Percentiles rank a stretch among this genome's conserved stretches.
Evolutionary conservation across 2,329 filamentous ascomycete species (phyloP).

Genomic region (Pezicula carpinea): DNA sequence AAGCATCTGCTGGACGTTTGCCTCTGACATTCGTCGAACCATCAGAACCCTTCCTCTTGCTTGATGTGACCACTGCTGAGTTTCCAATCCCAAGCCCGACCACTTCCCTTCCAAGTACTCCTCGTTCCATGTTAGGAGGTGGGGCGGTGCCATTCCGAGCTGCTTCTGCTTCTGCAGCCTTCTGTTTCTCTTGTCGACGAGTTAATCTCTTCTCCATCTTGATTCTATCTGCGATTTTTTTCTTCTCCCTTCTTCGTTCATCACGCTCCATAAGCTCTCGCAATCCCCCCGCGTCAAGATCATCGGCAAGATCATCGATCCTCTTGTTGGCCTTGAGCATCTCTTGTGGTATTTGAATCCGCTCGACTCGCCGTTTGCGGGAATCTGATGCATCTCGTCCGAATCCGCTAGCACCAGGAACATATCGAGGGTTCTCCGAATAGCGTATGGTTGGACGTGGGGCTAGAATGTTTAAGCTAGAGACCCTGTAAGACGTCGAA

Average conservation of each 20-base stretch:
- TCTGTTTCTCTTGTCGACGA: conserved; percentile 63
- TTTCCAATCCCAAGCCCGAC: conserved; percentile 52
- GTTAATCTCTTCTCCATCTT: conserved; percentile 61
- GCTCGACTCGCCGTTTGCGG: conserved; percentile 46
- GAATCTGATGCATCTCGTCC: conserved; percentile 37
- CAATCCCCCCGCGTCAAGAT: conserved; percentile 77
- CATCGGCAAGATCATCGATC: conserved; percentile 72
- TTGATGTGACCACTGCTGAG: conserved; percentile 53
- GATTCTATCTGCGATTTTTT: conserved; percentile 63
- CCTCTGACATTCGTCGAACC: conserved; percentile 29
- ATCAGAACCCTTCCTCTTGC: conserved; percentile 43
- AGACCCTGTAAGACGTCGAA: conserved; percentile 69
- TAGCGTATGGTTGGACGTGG: conserved; percentile 81
- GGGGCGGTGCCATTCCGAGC: conserved; percentile 45
- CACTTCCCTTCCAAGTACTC: conserved; percentile 54
- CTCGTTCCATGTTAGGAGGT: conserved; percentile 53
- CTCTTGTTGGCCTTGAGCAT: conserved; percentile 56
- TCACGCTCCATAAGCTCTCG: conserved; percentile 90
- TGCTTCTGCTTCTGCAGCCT: conserved; percentile 51
- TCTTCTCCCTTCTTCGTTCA: conserved; percentile 71
- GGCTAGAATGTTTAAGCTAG: conserved; percentile 73
- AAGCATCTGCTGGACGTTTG: conserved; percentile 25
- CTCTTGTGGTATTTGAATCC: conserved; percentile 55
- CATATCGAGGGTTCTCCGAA: conserved; percentile 59
- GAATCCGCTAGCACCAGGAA: conserved; percentile 37